These are phyloP conservation scores for Zygosaccharomyces kombuchaensis DNA, from an alignment of 805 yeast species.

Conservation along the genomic window DNA sequence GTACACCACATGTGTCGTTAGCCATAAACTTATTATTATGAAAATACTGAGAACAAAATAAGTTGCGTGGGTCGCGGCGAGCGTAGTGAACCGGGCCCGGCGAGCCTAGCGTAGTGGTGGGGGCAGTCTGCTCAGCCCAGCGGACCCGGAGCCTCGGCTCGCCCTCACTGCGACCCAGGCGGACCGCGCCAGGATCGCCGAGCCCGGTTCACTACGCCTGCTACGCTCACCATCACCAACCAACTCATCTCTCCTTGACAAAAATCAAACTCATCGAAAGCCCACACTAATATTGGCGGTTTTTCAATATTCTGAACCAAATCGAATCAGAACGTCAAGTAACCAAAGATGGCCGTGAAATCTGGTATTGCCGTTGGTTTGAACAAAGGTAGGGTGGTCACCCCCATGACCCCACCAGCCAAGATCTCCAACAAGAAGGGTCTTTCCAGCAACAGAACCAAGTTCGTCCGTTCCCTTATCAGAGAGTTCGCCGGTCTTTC, in stretches of 20 bases:
- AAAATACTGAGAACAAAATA: too few relatives aligned
- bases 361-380: constrained; percentile 92
- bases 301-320: background rate
- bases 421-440: constrained; percentile 96
- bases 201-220: background rate
- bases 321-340: background rate
- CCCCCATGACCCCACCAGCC: constrained; percentile 76
- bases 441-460: constrained; percentile 90
- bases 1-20: too few relatives aligned
- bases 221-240: background rate
- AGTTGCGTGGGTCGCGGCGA: background rate
- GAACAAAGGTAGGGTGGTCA: constrained; percentile 99
- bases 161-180: background rate
- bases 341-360: constrained; percentile 43
- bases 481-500: constrained; percentile 98
- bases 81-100: background rate
- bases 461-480: constrained; percentile 91
- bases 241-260: background rate
- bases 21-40: too few relatives aligned
- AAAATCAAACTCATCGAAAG: background rate
- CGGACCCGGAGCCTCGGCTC: background rate
- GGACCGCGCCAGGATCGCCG: background rate
- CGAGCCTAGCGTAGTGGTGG: background rate
- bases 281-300: background rate
- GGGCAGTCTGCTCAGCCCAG: background rate